A percentile compares a stretch with the other conserved stretches of the same genome.
Conservation (phyloP, 1,139 yeast genomes). For the Schizosaccharomyces versatilis region DNA sequence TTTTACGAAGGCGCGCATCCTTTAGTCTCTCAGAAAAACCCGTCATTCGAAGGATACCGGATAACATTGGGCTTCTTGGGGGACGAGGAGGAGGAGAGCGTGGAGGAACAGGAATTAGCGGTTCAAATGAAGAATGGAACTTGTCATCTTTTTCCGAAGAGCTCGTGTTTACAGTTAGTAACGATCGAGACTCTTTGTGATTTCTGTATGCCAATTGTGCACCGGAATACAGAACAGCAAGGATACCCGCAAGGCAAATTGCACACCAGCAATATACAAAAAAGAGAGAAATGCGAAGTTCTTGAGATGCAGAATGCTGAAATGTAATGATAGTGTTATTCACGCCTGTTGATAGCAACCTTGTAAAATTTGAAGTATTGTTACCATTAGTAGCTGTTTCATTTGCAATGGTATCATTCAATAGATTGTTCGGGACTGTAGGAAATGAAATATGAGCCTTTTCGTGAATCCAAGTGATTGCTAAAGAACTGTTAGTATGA, state of each 20-base stretch:
- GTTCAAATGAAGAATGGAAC: no score
- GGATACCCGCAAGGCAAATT: not conserved
- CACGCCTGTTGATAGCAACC: not conserved
- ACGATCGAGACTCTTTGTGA: no score
- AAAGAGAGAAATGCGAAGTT: not conserved
- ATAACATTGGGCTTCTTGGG: not conserved
- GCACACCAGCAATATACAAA: not conserved
- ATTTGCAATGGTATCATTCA: not conserved
- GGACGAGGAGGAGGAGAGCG: not conserved
- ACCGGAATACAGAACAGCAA: not conserved
- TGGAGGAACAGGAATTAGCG: no score
- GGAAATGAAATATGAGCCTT: slow-evolving; percentile 45
- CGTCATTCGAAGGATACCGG: no score
- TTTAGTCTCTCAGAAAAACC: no score
- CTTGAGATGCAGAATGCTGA: not conserved
- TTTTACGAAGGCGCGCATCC: not conserved
- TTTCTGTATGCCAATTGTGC: no score
- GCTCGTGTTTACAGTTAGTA: no score
- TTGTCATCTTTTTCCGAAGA: no score
- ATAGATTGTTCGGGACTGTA: slow-evolving; percentile 6
- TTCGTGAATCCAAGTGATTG: slow-evolving; percentile 51
- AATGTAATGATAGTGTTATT: not conserved
- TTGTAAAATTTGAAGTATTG: not conserved
- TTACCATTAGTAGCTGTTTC: not conserved
- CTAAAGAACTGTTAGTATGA: not conserved